Evolutionary conservation across 2,329 filamentous ascomycete genomes (phyloP), one percentile per base, ranked within the genome.

Genomic region (Alternaria hordeiaustralica): DNA sequence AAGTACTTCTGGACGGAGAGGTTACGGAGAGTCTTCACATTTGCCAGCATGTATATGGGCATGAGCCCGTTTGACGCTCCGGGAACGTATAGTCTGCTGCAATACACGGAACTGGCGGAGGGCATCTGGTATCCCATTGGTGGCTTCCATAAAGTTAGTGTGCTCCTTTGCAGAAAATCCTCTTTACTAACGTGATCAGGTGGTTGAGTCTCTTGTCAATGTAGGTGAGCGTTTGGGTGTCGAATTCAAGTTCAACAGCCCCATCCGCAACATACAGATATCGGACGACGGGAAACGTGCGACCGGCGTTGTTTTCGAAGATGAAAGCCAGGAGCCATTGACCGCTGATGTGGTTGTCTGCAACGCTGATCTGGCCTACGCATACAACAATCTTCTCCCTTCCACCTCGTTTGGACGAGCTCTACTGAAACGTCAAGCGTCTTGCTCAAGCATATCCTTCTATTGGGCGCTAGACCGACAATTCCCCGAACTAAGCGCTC

Each of bases 11-110:
- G 83, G 83, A 90, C 89, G 0, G 90, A 93, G 73, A 82, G 90
- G 61, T 74, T 93, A 71, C 83, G 91, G 64, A 81, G 90, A 25
- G 90, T 91, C 0, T 93, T 93, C 68, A 93, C 91, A 0, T 93
- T 93, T 78, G 90, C 88, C 21, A 92, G 89, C 70, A 94, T 93
- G 91, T 93, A 94, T 73, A 91, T 93, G 88, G 91, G 91, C 0
- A 93, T 93, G 91, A 89, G 85, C 58, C 91, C 91, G 0, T 93
- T 91, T 74, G 89, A 92, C 73, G 90, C 91, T 0, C 91, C 91
- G 0, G 90, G 88, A 4, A 93, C 91, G 2, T 93, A 93, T 79
- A 89, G 86, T 53, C 78, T 93, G 63, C 81, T 93, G 55, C 91
- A 93, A 78, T 93, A 93, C 75, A 91, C 91, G 0, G 91, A 93